These are phyloP conservation scores for Citrus australasica DNA, from an alignment of 345 rosid genomes.

Conservation along the genomic window DNA sequence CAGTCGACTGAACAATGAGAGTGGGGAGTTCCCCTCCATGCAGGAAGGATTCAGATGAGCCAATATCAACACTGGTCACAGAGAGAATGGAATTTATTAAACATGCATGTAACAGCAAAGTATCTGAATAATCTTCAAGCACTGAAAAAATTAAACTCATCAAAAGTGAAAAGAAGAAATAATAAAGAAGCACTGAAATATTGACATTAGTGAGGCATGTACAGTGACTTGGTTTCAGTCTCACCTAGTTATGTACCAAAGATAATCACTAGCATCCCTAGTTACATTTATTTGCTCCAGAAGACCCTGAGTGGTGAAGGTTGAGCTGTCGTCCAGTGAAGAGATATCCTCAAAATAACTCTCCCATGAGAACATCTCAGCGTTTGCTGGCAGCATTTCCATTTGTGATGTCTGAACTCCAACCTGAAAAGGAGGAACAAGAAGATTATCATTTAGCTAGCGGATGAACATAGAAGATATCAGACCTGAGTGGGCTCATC, in stretches of 20 bases:
- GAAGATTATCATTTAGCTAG: not conserved
- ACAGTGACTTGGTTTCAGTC: not conserved
- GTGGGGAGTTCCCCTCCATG: slow-evolving; percentile 91
- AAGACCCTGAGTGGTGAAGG: slow-evolving; percentile 67
- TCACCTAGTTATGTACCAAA: slow-evolving; percentile 95
- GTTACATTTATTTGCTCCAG: slow-evolving; percentile 92
- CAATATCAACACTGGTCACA: slow-evolving; percentile 65
- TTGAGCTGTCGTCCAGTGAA: slow-evolving; percentile 59
- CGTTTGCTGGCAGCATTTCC: slow-evolving; percentile 77
- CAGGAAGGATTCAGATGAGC: slow-evolving; percentile 76
- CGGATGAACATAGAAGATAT: too few species aligned
- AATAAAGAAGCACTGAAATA: not conserved
- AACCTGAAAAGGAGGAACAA: slow-evolving; percentile 41
- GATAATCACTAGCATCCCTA: slow-evolving; percentile 81
- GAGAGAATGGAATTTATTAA: slow-evolving; percentile 5
- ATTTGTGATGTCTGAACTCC: slow-evolving; percentile 93
- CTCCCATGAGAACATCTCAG: slow-evolving; percentile 68
- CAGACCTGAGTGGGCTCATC: not conserved
- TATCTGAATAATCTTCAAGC: not conserved
- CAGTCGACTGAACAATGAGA: slow-evolving; percentile 79
- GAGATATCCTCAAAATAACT: slow-evolving; percentile 84
- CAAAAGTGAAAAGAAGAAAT: not conserved
- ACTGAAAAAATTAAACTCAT: not conserved
- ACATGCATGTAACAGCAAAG: not conserved
- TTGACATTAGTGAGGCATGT: not conserved